These are phyloP conservation scores for Calvatia gigantea DNA, from an alignment of 768 basidiomycete genomes.

Conservation along the genomic window DNA sequence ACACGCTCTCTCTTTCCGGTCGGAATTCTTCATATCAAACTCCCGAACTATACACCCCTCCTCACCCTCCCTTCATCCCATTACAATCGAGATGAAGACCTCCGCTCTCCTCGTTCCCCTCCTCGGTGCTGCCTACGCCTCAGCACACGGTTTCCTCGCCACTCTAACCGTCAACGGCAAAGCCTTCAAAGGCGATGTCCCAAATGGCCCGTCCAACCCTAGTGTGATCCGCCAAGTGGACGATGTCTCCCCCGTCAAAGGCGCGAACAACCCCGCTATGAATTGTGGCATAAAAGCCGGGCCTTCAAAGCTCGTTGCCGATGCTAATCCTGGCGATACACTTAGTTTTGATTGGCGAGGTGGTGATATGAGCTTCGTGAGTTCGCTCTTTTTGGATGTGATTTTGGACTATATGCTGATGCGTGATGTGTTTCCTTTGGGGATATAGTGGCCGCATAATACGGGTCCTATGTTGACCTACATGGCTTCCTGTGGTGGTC, in stretches of 20 bases:
- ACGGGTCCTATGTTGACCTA: constrained; percentile 74
- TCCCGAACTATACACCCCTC: neutral
- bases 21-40: neutral
- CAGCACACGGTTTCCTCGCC: constrained; percentile 43
- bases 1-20: neutral
- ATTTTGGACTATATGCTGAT: neutral
- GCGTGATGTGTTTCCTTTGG: neutral
- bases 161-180: constrained; percentile 37
- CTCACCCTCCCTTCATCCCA: neutral
- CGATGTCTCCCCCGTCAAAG: constrained; percentile 42
- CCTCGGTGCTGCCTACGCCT: constrained; percentile 31
- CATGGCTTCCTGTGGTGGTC: constrained; percentile 58
- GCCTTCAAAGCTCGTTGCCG: constrained; percentile 44
- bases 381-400: constrained; percentile 12
- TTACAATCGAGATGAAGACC: constrained; percentile 21
- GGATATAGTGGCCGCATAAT: constrained; percentile 49
- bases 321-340: constrained; percentile 56
- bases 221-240: constrained; percentile 41
- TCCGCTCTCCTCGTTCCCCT: constrained; percentile 28
- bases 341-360: constrained; percentile 58
- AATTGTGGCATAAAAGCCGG: constrained; percentile 60
- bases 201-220: constrained; percentile 16
- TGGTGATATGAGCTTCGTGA: constrained; percentile 33
- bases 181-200: constrained; percentile 27
- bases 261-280: constrained; percentile 48